Base-by-base conservation (phyloP, 192 early-diverging fungal species). In the Entomortierella beljakovae region DNA sequence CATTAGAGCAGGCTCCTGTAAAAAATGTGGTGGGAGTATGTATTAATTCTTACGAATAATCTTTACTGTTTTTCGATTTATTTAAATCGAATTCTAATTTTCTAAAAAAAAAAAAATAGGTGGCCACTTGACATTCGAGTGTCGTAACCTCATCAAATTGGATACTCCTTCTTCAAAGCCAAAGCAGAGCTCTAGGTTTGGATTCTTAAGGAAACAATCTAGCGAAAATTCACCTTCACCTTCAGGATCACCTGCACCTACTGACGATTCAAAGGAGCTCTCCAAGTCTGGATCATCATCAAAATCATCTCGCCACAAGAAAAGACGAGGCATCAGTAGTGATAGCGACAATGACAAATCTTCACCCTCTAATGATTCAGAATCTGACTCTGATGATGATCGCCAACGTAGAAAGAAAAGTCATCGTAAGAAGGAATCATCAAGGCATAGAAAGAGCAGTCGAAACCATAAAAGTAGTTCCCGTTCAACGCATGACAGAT, bases 1-100 rank as follows among this genome's bases (percentile, higher is more conserved):
- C n/a, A 10, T 77, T 16, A 52, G 66, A 1, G 34, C 74, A 8
- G 74, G 74, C 28, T 69, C 74, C n/a, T 77, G 74, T 43, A 52
- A 61, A 34, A 77, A 77, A 46, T 77, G 74, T 31, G 74, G 74
- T n/a, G 74, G 74, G 64, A 67, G 74, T 77, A 63, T 62, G 23
- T 5, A 34, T n/a, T n/a, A n/a, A n/a, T n/a, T n/a, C n/a, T n/a
- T n/a, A n/a, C n/a, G 18, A 28, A 26, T 22, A 53, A 26, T 54
- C 25, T 15, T 32, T 38, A 3, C 43, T 20, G 3, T 20, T 20
- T 20, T 15, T 46, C 5, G 43, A 46, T 11, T 37, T n/a, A 37
- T 32, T 62, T n/a, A 29, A 2, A 9, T 9, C 8, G 31, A 28
- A 6, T 51, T 4, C 11, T 68, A 0, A 43, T 54, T n/a, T 58